Conservation (phyloP, 805 yeast genomes). For the Cyberlindnera samutprakarnensis region DNA sequence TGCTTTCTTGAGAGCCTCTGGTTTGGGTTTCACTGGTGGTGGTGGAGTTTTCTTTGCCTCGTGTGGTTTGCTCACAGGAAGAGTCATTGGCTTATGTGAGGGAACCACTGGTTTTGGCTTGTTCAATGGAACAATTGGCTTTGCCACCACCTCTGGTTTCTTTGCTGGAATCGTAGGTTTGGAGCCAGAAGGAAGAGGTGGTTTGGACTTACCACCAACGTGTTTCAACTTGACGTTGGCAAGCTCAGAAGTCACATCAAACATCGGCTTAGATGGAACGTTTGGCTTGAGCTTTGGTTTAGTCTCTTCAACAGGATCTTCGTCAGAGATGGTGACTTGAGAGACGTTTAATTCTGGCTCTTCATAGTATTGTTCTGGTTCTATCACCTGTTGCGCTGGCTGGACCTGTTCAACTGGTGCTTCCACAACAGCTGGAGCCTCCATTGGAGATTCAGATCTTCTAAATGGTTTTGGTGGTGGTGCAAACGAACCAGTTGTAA, state of each 20-base stretch:
- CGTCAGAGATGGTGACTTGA: too few relatives aligned
- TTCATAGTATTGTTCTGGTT: too few relatives aligned
- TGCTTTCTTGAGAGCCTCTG: conserved; percentile 1
- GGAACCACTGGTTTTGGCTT: conserved; percentile 2
- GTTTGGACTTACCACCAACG: too few relatives aligned
- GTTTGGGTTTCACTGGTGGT: conserved; percentile 9
- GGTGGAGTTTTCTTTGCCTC: conserved; percentile 3
- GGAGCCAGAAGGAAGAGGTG: too few relatives aligned
- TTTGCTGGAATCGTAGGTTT: background rate
- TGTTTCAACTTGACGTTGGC: too few relatives aligned
- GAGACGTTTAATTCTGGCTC: too few relatives aligned
- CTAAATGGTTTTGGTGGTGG: conserved; percentile 20
- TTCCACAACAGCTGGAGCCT: too few relatives aligned
- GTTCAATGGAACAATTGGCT: background rate
- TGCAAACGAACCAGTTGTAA: conserved; percentile 8
- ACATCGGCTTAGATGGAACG: too few relatives aligned
- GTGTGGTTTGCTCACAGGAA: background rate
- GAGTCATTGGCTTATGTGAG: background rate
- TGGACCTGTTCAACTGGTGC: background rate
- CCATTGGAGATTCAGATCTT: background rate
- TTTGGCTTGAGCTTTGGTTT: too few relatives aligned
- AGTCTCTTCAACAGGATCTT: too few relatives aligned
- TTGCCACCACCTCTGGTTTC: background rate
- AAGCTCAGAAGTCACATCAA: too few relatives aligned
- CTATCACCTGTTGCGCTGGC: background rate